These are phyloP conservation scores for Neopestalotiopsis sp. DNA, from an alignment of 2,329 filamentous ascomycete species.

Conservation along the genomic window DNA sequence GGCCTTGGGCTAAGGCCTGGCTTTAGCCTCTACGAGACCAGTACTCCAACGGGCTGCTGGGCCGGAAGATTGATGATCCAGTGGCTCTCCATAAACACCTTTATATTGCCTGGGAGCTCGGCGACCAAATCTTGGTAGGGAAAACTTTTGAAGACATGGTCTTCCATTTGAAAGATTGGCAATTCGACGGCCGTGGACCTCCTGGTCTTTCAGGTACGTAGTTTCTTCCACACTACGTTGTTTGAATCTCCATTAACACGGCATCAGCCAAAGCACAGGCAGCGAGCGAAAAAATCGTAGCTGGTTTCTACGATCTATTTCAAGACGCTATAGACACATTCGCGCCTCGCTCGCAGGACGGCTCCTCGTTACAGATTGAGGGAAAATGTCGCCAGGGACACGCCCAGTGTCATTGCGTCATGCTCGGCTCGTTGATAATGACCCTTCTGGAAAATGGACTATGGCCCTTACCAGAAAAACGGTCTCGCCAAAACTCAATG, in stretches of 20 bases:
- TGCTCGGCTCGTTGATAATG: slow-evolving; percentile 12
- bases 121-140: background rate
- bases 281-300: background rate
- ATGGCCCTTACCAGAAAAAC: background rate
- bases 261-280: background rate
- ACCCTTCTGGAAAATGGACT: background rate
- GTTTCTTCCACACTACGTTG: background rate
- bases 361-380: background rate
- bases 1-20: slow-evolving; percentile 30
- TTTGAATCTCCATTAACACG: background rate
- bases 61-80: background rate
- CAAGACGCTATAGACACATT: background rate
- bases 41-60: background rate
- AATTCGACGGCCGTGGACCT: background rate
- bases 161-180: background rate
- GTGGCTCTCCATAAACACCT: background rate
- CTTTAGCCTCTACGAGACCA: background rate
- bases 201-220: background rate
- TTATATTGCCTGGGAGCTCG: slow-evolving; percentile 7
- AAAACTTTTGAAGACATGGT: background rate
- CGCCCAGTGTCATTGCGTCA: background rate
- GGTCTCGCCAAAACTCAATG: background rate
- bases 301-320: background rate
- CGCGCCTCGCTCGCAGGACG: background rate
- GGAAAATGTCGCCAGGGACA: background rate